Base-by-base conservation (phyloP, 306 rosid species). In the Prunus mongolica region DNA sequence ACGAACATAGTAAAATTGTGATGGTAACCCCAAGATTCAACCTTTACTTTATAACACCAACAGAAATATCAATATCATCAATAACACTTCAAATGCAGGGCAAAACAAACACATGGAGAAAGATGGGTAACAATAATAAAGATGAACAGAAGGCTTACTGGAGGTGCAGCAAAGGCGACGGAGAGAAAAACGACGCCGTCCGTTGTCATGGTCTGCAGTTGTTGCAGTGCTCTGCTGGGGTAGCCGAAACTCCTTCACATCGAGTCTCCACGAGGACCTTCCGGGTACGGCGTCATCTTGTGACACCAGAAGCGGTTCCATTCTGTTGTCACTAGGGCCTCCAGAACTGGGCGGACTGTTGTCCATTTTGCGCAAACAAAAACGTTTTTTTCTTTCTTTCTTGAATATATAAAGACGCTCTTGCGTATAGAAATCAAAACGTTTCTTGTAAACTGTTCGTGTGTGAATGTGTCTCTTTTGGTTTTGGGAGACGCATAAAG, bases 191-290 rank as follows among this genome's bases (percentile, higher is more conserved):
- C 75, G 57, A 54, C 67, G 34, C 50, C 82, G 52, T n/a, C 54
- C 38, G 3, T 50, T 69, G 69, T 49, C 70, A 47, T 41, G 22
- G 41, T 30, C 74, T n/a, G 32, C 32, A 12, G 27, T 8, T 19
- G 8, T 3, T 3, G 20, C 9, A 24, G 60, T 12, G 74, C 38
- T 67, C 12, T 34, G 61, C 46, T 74, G 47, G 41, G 77, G 74
- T 0, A 78, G 44, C 44, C 73, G 80, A 58, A 84, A 84, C 32
- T 77, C 80, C 10, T 25, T 54, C 20, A 84, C 79, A 16, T 84
- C 63, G 8, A 84, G 85, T 57, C 85, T 81, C 87, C 87, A 81
- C 0, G 87, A 74, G 16, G 14, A 27, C 5, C 18, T 70, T 24
- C 65, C 76, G 62, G 76, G 80, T 3, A 38, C 77, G 47, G 67